phyloP scores from a whole-genome alignment of 345 rosid species.

The Brassica napus region Da-Ae NC_063442.1:34747501-34748000 shows the following conservation, averaged over 20 bases:
- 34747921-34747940: too few species aligned
- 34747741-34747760: conserved; percentile 70
- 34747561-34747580: conserved; percentile 44
- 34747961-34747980: too few species aligned
- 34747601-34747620: conserved; percentile 55
- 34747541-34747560: conserved; percentile 38
- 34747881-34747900: too few species aligned
- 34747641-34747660: conserved; percentile 60
- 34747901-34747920: too few species aligned
- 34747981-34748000: not conserved
- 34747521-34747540: conserved; percentile 45
- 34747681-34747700: conserved; percentile 53
- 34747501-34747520: conserved; percentile 45
- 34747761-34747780: conserved; percentile 34
- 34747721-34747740: conserved; percentile 70
- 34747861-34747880: too few species aligned
- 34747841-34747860: too few species aligned
- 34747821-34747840: too few species aligned
- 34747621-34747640: conserved; percentile 63
- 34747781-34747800: too few species aligned
- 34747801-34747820: too few species aligned
- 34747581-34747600: conserved; percentile 54
- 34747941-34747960: too few species aligned
- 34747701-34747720: conserved; percentile 52
- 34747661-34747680: conserved; percentile 56